A percentile compares a stretch with the other conserved stretches of the same genome.
Conservation (phyloP, 139 green algal species). For the Asterochloris sp. region DNA sequence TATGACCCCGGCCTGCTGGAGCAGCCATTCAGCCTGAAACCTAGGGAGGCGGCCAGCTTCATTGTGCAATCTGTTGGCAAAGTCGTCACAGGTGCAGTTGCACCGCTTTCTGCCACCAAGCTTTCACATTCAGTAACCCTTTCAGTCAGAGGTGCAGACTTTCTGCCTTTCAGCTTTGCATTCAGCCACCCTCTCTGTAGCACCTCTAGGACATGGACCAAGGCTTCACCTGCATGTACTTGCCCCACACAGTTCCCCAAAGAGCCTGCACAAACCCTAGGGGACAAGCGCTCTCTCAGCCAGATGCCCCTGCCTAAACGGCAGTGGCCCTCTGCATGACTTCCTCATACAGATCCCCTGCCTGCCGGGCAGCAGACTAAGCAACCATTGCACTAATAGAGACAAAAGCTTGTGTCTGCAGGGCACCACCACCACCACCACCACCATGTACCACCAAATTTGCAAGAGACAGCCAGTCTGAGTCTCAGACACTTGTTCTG, state of each 20-base stretch:
- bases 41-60: constrained; percentile 33
- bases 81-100: constrained; percentile 17
- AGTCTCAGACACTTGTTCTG: not conserved
- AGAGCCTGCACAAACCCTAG: too few species aligned
- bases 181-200: not conserved
- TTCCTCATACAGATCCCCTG: too few species aligned
- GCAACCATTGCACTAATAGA: too few species aligned
- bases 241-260: not conserved
- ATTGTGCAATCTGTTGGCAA: constrained; percentile 19
- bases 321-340: too few species aligned
- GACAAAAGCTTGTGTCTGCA: not conserved
- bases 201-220: not conserved
- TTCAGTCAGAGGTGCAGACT: not conserved
- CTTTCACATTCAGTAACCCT: not conserved
- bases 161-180: too few species aligned
- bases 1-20: not conserved
- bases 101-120: not conserved
- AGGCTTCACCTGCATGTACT: too few species aligned
- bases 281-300: too few species aligned
- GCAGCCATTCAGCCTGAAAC: constrained; percentile 11
- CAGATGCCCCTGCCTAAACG: too few species aligned
- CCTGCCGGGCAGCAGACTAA: too few species aligned
- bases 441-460: not conserved
- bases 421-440: not conserved
- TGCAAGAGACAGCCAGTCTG: not conserved